Base-by-base conservation (phyloP, 1,284 basidiomycete species). In the Mycosarcoma mackinlayi region DNA sequence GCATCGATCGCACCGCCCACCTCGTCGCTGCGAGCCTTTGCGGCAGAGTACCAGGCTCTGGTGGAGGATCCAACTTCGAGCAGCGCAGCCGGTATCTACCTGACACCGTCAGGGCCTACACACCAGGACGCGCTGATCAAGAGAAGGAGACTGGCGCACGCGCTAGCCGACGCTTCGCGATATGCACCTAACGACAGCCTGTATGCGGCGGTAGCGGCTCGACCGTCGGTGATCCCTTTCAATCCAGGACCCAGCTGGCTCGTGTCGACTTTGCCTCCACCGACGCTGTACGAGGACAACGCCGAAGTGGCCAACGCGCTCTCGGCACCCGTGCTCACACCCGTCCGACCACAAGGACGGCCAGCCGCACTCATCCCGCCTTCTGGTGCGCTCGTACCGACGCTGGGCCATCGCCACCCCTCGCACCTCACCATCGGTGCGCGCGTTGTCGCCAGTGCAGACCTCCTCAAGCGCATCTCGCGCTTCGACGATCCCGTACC, bases 171-270 rank as follows among this genome's bases (percentile, higher is more conserved):
- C 41, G 58, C 76, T n/a, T 57, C 55, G 28, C 69, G 76, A 7
- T 80, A 73, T 24, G 46, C 62, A 27, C 79, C 79, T 3, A 71
- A 65, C 49, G 79, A 80, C 53, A 78, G 73, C 41, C 42, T 80
- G 42, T 76, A 77, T 28, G 79, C 72, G 3, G 66, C 71, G 14
- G 73, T 79, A 13, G 28, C 62, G 34, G 76, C 66, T 11, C 67
- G 73, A 23, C 79, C 79, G 18, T 53, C 74, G 2, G 48, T 73
- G 40, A 45, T 72, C 1, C 64, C 79, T 3, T 76, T 72, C 38
- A 61, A 49, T 14, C 79, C 79, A 0, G 72, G 71, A 3, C 72
- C 79, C 24, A 80, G 77, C 31, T 64, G 77, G 60, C 55, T 80
- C 19, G 73, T 80, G 6, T 79, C 79, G 23, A 73, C 75, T 13